Evolutionary conservation across 441 rosid species (phyloP).

Genomic region (Euphorbia celastroides): DNA sequence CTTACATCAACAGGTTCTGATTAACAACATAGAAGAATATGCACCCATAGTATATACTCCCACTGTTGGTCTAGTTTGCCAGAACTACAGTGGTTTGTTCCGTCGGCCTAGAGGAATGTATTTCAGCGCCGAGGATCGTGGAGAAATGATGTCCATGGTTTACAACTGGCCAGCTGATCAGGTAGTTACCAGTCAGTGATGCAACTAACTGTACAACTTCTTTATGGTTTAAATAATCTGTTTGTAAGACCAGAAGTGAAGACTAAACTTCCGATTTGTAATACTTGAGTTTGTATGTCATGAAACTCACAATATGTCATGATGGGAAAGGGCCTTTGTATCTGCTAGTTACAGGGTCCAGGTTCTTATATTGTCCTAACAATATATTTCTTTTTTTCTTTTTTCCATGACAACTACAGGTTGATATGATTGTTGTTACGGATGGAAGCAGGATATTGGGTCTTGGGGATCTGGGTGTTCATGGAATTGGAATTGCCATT

Average conservation of each 20-base stretch:
- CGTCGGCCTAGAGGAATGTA: constrained; percentile 99
- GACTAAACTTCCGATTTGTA: not conserved
- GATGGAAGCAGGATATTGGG: constrained; percentile 99
- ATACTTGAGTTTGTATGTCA: not conserved
- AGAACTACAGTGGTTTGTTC: constrained; percentile 92
- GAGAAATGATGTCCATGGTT: constrained; percentile 99
- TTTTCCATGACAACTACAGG: constrained; percentile 39
- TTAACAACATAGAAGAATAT: constrained; percentile 89
- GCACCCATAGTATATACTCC: constrained; percentile 99
- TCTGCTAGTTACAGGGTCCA: not conserved
- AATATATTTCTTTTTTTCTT: not conserved
- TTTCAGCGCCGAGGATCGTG: constrained; percentile 91
- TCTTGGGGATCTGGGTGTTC: constrained; percentile 98
- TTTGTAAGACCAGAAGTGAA: not conserved
- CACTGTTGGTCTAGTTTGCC: constrained; percentile 97
- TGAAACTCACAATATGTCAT: not conserved
- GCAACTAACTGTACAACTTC: not conserved
- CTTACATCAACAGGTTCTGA: constrained; percentile 62
- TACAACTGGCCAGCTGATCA: constrained; percentile 99
- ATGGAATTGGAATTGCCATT: constrained; percentile 93
- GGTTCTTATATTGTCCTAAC: constrained; percentile 6
- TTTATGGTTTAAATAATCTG: not conserved
- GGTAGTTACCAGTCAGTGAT: constrained; percentile 33
- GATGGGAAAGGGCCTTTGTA: not conserved
- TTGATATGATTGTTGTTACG: constrained; percentile 99